Evolutionary conservation across 352 stramenopile species (phyloP).

Genomic region (Phytophthora boehmeriae): DNA sequence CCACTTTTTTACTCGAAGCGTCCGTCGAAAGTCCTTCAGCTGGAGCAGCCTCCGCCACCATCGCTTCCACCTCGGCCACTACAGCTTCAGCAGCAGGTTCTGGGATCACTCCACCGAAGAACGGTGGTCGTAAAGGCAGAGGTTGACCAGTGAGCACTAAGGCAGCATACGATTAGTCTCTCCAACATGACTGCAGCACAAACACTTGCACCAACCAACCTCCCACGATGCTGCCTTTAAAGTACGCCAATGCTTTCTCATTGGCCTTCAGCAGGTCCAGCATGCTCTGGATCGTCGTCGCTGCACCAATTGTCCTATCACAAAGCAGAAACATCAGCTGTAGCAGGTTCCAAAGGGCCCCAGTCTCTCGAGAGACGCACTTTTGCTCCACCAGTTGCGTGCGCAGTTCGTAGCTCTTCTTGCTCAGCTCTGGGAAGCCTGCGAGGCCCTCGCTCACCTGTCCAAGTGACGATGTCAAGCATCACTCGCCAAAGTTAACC

Average conservation of each 20-base stretch:
- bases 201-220: slow-evolving; percentile 27
- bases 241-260: slow-evolving; percentile 53
- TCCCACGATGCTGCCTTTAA: slow-evolving; percentile 65
- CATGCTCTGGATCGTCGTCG: slow-evolving; percentile 48
- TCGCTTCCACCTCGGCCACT: slow-evolving; percentile 21
- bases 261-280: slow-evolving; percentile 55
- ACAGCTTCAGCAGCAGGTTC: slow-evolving; percentile 34
- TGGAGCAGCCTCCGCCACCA: slow-evolving; percentile 5
- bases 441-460: slow-evolving; percentile 56
- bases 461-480: not conserved
- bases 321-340: not conserved
- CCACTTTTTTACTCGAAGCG: slow-evolving; percentile 26
- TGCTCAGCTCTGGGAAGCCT: slow-evolving; percentile 37
- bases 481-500: too few species aligned
- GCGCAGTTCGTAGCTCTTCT: slow-evolving; percentile 53
- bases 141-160: slow-evolving; percentile 49
- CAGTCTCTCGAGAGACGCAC: slow-evolving; percentile 34
- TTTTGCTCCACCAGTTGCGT: slow-evolving; percentile 57
- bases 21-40: slow-evolving; percentile 2
- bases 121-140: slow-evolving; percentile 38
- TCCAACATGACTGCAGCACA: not conserved
- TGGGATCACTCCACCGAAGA: slow-evolving; percentile 40
- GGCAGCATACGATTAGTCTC: not conserved
- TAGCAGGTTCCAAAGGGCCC: not conserved
- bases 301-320: slow-evolving; percentile 47